Evolutionary conservation across 345 rosid genomes (phyloP), one percentile per base, ranked within the genome.

Genomic region (Dovyalis caffra): DNA sequence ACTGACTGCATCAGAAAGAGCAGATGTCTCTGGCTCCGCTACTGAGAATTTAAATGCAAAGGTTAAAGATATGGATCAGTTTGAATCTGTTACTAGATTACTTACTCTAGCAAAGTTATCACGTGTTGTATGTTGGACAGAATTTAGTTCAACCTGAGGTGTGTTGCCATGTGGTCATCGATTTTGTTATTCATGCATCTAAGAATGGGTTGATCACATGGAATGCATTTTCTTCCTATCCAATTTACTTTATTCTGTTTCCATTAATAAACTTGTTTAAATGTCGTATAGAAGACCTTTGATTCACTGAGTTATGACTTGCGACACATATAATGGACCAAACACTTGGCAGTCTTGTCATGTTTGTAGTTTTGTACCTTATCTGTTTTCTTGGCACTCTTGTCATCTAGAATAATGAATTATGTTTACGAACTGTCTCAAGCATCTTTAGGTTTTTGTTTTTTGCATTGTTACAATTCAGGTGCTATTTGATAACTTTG

Each of bases 111-210:
- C 74, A 64, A 88, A 90, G 11, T 86, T 91, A 71, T 91, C 99
- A 26, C 93, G 99, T 77, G 89, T 84, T 72, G 93, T 95, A 85
- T 95, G 99, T 76, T 89, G 89, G 94, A 95, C 96, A 1, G 97
- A 91, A 64, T 93, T 90, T 74, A 84, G 94, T 79, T 77, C 93
- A 76, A 95, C 90, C 37, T 90, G 99, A 80, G 99, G 98, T 68
- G 73, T n/a, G n/a, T n/a, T n/a, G n/a, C n/a, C n/a, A n/a, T n/a
- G n/a, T n/a, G n/a, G n/a, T n/a, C n/a, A n/a, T 91, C 88, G 97
- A 71, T 95, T 92, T 88, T 95, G 99, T 79, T 95, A 89, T 86
- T 84, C 88, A 1, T 95, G 98, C 84, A 95, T 95, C 84, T 85
- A 87, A 69, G 65, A 83, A 34, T 93, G 99, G 99, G 94, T 90